A percentile compares a stretch with the other conserved stretches of the same genome.
Conservation (phyloP, 2,329 filamentous ascomycete species). For the Ascochyta koolunga region DNA sequence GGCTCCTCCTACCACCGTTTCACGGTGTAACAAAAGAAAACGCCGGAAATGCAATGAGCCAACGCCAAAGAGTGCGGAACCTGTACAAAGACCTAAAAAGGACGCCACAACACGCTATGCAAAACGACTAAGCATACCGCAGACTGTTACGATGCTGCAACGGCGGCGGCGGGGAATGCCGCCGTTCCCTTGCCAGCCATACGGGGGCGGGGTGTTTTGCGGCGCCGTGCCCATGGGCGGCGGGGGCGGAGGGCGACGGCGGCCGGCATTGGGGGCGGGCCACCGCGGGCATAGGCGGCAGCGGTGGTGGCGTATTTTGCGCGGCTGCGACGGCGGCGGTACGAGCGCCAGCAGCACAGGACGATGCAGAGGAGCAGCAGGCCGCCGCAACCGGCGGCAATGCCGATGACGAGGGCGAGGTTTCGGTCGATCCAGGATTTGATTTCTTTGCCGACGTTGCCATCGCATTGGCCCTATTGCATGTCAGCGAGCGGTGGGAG, state of each 20-base stretch:
- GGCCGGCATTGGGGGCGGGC: not conserved
- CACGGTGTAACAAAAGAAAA: not conserved
- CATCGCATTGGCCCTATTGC: constrained; percentile 71
- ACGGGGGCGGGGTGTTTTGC: not conserved
- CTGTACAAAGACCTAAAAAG: no score
- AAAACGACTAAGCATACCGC: constrained; percentile 27
- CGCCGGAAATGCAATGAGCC: not conserved
- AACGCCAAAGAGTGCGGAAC: not conserved
- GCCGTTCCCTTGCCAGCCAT: constrained; percentile 8
- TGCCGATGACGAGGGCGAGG: constrained; percentile 80
- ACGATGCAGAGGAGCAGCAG: constrained; percentile 70
- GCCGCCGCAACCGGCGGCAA: constrained; percentile 73
- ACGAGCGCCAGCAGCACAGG: constrained; percentile 68
- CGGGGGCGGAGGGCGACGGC: not conserved
- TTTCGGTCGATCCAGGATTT: constrained; percentile 77
- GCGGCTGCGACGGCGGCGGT: constrained; percentile 32
- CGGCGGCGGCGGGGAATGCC: constrained; percentile 19
- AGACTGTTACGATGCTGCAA: constrained; percentile 19
- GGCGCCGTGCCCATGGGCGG: not conserved
- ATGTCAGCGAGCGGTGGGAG: constrained; percentile 7
- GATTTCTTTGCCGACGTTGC: constrained; percentile 73
- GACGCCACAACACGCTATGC: no score
- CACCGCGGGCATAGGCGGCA: constrained; percentile 11
- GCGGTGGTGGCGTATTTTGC: constrained; percentile 31
- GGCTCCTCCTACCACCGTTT: no score